A percentile compares a stretch with the other conserved stretches of the same genome.
Conservation (phyloP, 164 flowering plant genomes). For the Cinnamomum micranthum region DNA sequence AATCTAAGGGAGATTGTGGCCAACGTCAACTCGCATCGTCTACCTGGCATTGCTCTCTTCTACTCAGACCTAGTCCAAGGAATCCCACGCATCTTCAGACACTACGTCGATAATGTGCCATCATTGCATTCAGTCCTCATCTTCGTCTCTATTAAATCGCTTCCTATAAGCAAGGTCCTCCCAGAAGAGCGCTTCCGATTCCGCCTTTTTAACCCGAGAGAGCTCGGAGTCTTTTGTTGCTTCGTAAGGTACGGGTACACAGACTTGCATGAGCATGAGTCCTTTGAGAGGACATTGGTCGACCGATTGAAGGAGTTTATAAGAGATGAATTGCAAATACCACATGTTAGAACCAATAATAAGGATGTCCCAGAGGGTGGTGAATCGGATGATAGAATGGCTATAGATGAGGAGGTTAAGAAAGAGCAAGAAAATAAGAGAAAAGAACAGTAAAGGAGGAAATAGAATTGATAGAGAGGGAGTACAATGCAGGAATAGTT, state of each 20-base stretch:
- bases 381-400: background rate
- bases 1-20: slow-evolving; percentile 29
- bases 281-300: slow-evolving; percentile 50
- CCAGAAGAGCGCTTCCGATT: slow-evolving; percentile 64
- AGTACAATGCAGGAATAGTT: slow-evolving; percentile 39
- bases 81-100: slow-evolving; percentile 74
- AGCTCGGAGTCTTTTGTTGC: slow-evolving; percentile 54
- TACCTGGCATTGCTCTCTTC: slow-evolving; percentile 67
- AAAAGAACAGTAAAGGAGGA: slow-evolving; percentile 26
- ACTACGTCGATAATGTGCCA: slow-evolving; percentile 55
- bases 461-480: slow-evolving; percentile 37
- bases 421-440: background rate
- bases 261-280: slow-evolving; percentile 43
- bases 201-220: slow-evolving; percentile 43
- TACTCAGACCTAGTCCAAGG: slow-evolving; percentile 85
- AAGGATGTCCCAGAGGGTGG: background rate
- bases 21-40: slow-evolving; percentile 22
- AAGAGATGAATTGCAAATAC: slow-evolving; percentile 27
- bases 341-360: background rate
- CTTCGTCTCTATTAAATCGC: slow-evolving; percentile 66
- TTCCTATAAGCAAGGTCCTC: slow-evolving; percentile 68
- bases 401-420: background rate
- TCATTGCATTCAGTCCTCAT: slow-evolving; percentile 67
- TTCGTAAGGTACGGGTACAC: slow-evolving; percentile 76
- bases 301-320: slow-evolving; percentile 55